Percentiles rank a stretch among this genome's conserved stretches.
These are phyloP conservation scores for Spizellomyces punctatus DNA, from an alignment of 192 early-diverging fungal species.

Conservation along the genomic window DNA sequence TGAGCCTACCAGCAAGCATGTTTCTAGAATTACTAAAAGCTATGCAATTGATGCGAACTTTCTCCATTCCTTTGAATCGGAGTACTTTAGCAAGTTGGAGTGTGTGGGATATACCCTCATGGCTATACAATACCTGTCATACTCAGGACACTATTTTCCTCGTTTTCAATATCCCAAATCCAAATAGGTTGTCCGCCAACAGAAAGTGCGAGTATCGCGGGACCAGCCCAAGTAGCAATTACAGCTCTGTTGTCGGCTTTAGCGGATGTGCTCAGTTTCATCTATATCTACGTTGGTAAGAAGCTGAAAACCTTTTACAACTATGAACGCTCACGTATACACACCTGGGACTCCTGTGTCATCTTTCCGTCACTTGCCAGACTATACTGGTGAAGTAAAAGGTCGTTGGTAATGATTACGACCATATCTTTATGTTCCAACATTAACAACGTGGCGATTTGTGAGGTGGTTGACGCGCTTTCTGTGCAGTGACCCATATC, in stretches of 20 bases:
- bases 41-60: constrained; percentile 18
- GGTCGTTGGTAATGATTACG: constrained; percentile 41
- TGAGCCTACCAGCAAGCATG: constrained; percentile 33
- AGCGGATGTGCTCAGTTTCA: constrained; percentile 44
- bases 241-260: constrained; percentile 30
- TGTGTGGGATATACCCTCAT: no score
- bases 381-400: constrained; percentile 40
- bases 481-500: constrained; percentile 56
- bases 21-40: constrained; percentile 24
- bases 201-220: constrained; percentile 37
- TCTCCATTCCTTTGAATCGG: constrained; percentile 12
- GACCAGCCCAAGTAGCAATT: constrained; percentile 37
- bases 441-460: constrained; percentile 31
- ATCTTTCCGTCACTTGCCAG: constrained; percentile 49
- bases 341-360: constrained; percentile 39
- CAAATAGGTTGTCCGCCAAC: constrained; percentile 37
- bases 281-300: constrained; percentile 9
- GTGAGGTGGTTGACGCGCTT: constrained; percentile 11
- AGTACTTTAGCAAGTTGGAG: no score
- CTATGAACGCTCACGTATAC: not conserved
- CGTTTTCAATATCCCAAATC: constrained; percentile 50
- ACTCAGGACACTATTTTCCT: constrained; percentile 40
- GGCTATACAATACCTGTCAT: not conserved
- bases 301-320: not conserved
- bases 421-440: constrained; percentile 39